Evolutionary conservation across 768 basidiomycete genomes (phyloP), one percentile per base, ranked within the genome.

Genomic region (Amanita fuliginea): DNA sequence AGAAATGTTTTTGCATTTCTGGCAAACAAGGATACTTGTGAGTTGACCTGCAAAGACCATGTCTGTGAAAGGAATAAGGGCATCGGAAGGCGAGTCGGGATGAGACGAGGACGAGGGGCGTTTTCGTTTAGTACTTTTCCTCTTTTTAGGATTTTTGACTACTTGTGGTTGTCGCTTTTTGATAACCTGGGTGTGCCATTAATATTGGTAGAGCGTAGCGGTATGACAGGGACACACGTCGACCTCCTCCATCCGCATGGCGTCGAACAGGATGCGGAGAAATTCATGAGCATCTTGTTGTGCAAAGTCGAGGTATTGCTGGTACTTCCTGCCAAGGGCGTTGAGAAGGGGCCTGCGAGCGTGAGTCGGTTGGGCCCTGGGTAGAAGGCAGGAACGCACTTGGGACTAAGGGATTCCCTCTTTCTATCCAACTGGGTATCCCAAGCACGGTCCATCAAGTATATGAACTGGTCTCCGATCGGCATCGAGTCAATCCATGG

Each of bases 281-380:
- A 95, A 84, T 67, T 98, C 94, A 62, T 96, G 94, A 19, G 93
- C 90, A 60, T 98, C 94, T 63, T 96, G 94, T 63, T 98, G 94
- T 6, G 86, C 81, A 62, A 93, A 94, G 59, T 94, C 93, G 40
- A 88, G 78, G 58, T 96, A 98, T 59, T 98, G 93, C 55, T 92
- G 90, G 61, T 94, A 87, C 65, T 95, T 96, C 56, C 72, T 70
- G 2, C 91, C 86, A 13, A 96, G 68, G 9, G 77, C 73, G 24
- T 71, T 61, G 14, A 95, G 66, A 35, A 95, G 59, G 6, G 74
- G 71, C 58, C 86, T 87, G 48, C 33, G 44, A 42, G 30, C 6
- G 46, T 47, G 51, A 52, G 46, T 26, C 33, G 26, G 9, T 4
- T 34, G 14, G 54, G 6, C 51, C 49, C 6, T 13, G n/a, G 45